A percentile compares a stretch with the other conserved stretches of the same genome.
These are phyloP conservation scores for Coemansia sp. DNA, from an alignment of 192 early-diverging fungal species.

Conservation along the genomic window DNA sequence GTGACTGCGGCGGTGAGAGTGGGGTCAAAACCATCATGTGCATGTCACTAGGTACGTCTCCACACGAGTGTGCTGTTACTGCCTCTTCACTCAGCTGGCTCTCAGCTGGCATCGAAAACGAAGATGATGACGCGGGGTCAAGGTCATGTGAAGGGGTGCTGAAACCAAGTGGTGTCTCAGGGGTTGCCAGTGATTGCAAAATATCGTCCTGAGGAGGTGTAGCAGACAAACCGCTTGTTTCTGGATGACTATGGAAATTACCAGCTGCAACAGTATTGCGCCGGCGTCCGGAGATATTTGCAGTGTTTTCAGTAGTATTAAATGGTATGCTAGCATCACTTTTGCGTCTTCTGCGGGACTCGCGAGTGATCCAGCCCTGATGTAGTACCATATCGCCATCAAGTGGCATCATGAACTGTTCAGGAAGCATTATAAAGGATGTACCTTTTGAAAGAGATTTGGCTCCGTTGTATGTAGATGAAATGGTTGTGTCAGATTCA, in stretches of 20 bases:
- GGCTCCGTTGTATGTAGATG: not conserved
- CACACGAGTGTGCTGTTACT: conserved; percentile 1
- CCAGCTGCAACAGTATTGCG: conserved; percentile 37
- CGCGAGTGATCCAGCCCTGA: conserved; percentile 33
- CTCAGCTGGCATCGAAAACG: not conserved
- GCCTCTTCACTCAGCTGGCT: not conserved
- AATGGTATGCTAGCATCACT: conserved; percentile 31
- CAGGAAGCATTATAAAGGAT: conserved; percentile 9
- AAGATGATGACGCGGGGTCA: not conserved
- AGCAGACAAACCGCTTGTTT: not conserved
- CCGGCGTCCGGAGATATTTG: conserved; percentile 14
- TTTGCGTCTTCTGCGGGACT: conserved; percentile 34
- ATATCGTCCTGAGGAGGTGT: not conserved
- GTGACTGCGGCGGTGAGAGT: conserved; percentile 8
- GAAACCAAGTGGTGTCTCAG: not conserved
- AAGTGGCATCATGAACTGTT: conserved; percentile 27
- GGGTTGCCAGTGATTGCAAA: not conserved
- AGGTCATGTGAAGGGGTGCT: not conserved
- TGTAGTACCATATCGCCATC: conserved; percentile 36
- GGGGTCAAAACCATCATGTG: conserved; percentile 23
- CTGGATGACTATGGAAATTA: conserved; percentile 8
- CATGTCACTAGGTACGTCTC: not conserved
- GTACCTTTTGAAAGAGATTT: not conserved
- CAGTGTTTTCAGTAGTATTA: conserved; percentile 9
- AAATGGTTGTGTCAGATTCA: not conserved